Evolutionary conservation across 2,329 filamentous ascomycete genomes (phyloP), one percentile per base, ranked within the genome.

Genomic region (Monosporascus sp.): DNA sequence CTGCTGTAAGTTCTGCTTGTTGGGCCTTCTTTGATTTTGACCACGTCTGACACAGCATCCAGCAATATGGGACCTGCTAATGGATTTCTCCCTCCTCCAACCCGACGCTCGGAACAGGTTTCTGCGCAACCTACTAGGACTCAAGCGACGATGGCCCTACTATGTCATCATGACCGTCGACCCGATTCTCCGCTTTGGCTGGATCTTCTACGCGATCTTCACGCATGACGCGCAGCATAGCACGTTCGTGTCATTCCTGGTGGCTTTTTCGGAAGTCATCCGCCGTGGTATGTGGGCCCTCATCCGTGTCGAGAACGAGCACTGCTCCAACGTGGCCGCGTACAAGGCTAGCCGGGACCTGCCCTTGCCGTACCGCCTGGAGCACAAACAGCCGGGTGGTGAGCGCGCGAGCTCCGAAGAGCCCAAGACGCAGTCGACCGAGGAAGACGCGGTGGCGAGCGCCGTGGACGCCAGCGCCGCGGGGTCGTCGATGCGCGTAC

Each of bases 261-360:
- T 97, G 17, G 80, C 82, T 2, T 74, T 97, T 3, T 82, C 86
- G 8, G 94, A 99, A 68, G 84, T 96, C 22, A 78, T 82, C n/a
- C 84, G 94, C 35, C 78, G 94, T 67, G 92, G 91, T 56, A 84
- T 97, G 66, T 99, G 94, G 94, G 86, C 88, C 0, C 77, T 97
- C 4, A 88, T 99, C 68, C 89, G 94, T 41, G 92, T 99, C 26
- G 94, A 99, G 71, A 99, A 99, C 69, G 94, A 99, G 65, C 94
- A 99, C 72, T 96, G 91, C 72, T 86, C 88, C 52, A 96, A 97
- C 63, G 93, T 99, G 2, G 82, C 85, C 18, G 85, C 90, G 60
- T 95, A 95, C 78, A 91, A 95, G 59, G 94, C 94, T 4, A 91
- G 87, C 2, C 82, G 93, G 52, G 92, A 97, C 63, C 82, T 96